phyloP scores from a whole-genome alignment of 1,284 basidiomycete genomes.

The Rhodofomes roseus region DNA sequence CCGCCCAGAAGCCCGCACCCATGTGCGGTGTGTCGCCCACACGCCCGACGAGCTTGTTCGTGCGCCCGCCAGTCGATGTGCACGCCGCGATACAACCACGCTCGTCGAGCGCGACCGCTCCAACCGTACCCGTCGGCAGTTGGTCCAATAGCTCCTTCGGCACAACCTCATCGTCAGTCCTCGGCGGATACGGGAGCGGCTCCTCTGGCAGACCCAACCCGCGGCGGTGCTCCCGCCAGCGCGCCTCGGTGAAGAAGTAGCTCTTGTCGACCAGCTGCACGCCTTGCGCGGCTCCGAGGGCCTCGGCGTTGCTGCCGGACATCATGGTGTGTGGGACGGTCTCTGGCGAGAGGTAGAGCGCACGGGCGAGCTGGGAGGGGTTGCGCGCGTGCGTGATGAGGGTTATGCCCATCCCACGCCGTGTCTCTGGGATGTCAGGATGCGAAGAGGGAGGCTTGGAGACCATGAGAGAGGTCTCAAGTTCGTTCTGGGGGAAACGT shows the following conservation, averaged over 20 bases:
- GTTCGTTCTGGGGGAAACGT: conserved; percentile 56
- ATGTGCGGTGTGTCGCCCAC: conserved; percentile 79
- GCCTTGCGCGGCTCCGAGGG: conserved; percentile 51
- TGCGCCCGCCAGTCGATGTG: conserved; percentile 79
- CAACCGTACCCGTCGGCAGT: conserved; percentile 75
- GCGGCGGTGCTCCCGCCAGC: conserved; percentile 73
- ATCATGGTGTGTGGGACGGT: conserved; percentile 66
- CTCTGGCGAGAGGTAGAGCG: conserved; percentile 62
- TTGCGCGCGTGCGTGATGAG: conserved; percentile 68
- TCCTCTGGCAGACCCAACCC: conserved; percentile 70
- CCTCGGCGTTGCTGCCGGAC: conserved; percentile 62
- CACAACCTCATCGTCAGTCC: conserved; percentile 17
- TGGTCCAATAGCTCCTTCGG: conserved; percentile 43
- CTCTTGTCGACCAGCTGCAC: conserved; percentile 61
- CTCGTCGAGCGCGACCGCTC: conserved; percentile 75
- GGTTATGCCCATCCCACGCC: conserved; percentile 62
- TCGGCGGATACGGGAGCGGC: conserved; percentile 39
- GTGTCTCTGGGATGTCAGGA: conserved; percentile 50
- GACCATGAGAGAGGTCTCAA: conserved; percentile 77
- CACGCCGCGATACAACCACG: conserved; percentile 68
- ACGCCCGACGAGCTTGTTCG: conserved; percentile 79
- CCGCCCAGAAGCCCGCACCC: conserved; percentile 80
- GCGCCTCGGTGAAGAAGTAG: conserved; percentile 70
- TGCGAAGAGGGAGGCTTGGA: conserved; percentile 68
- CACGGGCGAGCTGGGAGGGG: conserved; percentile 67